Evolutionary conservation across 768 basidiomycete species (phyloP), one percentile per base, ranked within the genome.

Genomic region (Pleurotus ostreatus): DNA sequence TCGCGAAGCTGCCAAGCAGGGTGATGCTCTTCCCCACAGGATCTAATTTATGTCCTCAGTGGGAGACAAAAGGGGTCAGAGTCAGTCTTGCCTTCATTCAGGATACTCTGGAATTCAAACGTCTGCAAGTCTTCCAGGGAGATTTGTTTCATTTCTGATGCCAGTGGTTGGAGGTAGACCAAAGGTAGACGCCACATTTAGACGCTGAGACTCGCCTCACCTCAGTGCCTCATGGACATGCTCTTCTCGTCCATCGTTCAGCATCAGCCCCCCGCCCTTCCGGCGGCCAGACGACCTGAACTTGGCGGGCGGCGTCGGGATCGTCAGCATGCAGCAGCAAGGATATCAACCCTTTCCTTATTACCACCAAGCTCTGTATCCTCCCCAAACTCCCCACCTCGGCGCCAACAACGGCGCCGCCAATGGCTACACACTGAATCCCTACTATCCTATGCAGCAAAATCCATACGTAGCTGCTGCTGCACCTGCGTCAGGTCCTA

Each of bases 1-100:
- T 54, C 22, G 74, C 81, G 11, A 90, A 74, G 1, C 75, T 81
- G 3, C 94, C 93, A 2, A 95, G 80, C 6, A 94, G 71, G 43
- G 78, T 83, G 34, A 91, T 58, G 2, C 77, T 78, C 58, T 84
- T 85, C 1, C 82, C 80, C 7, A 80, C 63, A 0, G 86, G 75
- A 67, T 89, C 89, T 84, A 53, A 4, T 13, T 2, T 15, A 16
- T 9, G 2, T 11, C 11, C 30, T 34, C 30, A 34, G 8, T 0
- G 1, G 1, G 23, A 25, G 30, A 34, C 30, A 34, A 11, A 11
- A 34, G 9, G 30, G 20, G 20, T 20, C 11, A 46, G 9, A 6
- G 16, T 47, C 25, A 16, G 41, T 20, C 48, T 30, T 47, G 73
- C 75, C 75, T 71, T 86, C 80, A 55, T 84, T 78, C 37, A 87